Base-by-base conservation (phyloP, 2,329 filamentous ascomycete species). In the Aspergillus bombycis region DNA sequence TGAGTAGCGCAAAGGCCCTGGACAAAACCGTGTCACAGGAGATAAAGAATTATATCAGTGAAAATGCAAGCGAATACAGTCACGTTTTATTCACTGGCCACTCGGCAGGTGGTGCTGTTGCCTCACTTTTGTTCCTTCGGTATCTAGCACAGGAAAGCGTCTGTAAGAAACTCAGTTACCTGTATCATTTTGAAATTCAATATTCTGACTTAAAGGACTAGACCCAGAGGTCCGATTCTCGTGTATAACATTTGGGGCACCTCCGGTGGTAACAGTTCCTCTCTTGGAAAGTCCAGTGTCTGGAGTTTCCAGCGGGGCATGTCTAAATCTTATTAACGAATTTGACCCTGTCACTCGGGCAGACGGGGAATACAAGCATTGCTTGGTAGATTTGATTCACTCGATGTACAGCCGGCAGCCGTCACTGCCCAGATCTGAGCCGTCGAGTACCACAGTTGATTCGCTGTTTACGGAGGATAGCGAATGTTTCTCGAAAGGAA, bases 21-120 rank as follows among this genome's bases (percentile, higher is more conserved):
- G 48, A 52, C 8, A 21, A 32, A 4, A 21, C 10, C 2, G 48
- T 52, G 19, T 32, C 48, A 5, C 26, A 32, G 4, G n/a, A 9
- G 6, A 52, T 52, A 19, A 34, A 12, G 2, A 30, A 19, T 0
- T 21, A 32, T 32, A 52, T 34, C 16, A 9, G 16, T 7, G 14
- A 5, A 3, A 21, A 34, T 52, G 28, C 16, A 32, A 12, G 28
- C 4, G n/a, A 19, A 8, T 28, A 30, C n/a, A n/a, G 36, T 14
- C 55, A 62, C 32, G 14, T 62, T 11, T n/a, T 62, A n/a, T 62
- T 62, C 11, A 30, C 36, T 8, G 55, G 55, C 21, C 60, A 62
- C 45, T 58, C 46, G 2, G 60, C 60, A 3, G 60, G 55, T 26
- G 60, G 60, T n/a, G 60, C 60, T 6, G 60, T 62, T 11, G 60